Percentiles rank a stretch among this genome's conserved stretches.
phyloP scores from a whole-genome alignment of 169 alveolate genomes.

The Cystoisospora suis region DNA sequence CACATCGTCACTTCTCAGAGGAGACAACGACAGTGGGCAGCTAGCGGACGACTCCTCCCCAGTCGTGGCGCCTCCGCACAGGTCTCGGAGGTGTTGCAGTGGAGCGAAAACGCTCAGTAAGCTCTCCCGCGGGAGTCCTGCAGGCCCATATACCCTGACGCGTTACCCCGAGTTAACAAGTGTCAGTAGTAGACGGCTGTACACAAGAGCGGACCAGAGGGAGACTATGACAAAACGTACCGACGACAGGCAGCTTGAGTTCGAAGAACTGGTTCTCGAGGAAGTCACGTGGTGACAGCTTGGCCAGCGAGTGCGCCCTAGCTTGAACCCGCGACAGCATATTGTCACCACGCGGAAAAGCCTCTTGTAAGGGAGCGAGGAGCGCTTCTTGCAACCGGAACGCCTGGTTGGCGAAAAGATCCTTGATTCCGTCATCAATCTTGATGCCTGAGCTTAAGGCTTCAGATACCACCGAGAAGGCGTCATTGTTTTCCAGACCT shows the following conservation, averaged over 20 bases:
- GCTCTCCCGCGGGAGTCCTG: background rate
- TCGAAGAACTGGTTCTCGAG: background rate
- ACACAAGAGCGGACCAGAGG: background rate
- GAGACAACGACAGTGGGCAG: background rate
- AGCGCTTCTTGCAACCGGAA: background rate
- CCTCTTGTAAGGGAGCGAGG: background rate
- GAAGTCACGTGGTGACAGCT: background rate
- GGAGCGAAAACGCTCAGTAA: background rate
- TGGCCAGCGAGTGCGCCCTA: background rate
- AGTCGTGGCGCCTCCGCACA: background rate
- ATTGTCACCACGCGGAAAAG: background rate
- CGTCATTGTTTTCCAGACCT: too few relatives aligned
- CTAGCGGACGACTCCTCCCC: background rate
- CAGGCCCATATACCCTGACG: background rate
- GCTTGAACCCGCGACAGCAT: background rate
- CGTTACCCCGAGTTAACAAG: background rate
- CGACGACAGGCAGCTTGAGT: conserved; percentile 21
- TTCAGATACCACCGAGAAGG: too few relatives aligned
- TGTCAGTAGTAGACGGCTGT: background rate
- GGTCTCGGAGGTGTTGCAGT: background rate
- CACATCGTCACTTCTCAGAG: background rate
- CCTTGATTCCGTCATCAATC: background rate
- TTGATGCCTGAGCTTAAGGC: background rate
- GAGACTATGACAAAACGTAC: background rate
- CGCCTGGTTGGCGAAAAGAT: background rate